A percentile compares a stretch with the other conserved stretches of the same genome.
Conservation (phyloP, 805 yeast species). For the Metschnikowia noctiluminum region DNA sequence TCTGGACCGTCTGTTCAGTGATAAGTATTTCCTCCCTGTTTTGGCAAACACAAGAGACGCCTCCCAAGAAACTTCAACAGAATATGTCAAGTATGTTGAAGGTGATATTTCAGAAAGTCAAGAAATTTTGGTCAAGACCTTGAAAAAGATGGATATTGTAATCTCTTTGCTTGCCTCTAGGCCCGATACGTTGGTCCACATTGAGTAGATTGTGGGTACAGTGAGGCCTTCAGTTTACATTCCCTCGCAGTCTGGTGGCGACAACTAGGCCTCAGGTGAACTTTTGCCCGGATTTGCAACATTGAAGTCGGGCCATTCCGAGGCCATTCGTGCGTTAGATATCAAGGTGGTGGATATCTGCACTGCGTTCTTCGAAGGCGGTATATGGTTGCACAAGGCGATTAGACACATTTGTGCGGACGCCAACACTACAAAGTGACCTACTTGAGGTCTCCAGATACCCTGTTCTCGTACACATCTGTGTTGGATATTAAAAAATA, state of each 20-base stretch:
- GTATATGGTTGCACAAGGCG: constrained; percentile 13
- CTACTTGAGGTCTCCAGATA: constrained; percentile 39
- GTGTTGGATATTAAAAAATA: constrained; percentile 42
- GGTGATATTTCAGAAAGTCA: constrained; percentile 26
- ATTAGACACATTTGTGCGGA: constrained; percentile 38
- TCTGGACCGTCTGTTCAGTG: constrained; percentile 38
- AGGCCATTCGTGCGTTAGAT: constrained; percentile 40
- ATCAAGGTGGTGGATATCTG: constrained; percentile 46
- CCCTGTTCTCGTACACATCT: constrained; percentile 14
- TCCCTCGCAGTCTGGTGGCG: constrained; percentile 37
- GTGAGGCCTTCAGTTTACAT: constrained; percentile 46
- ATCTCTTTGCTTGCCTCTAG: constrained; percentile 40
- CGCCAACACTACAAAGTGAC: constrained; percentile 29
- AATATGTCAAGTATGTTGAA: constrained; percentile 36
- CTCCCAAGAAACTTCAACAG: constrained; percentile 30
- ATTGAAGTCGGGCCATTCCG: constrained; percentile 35
- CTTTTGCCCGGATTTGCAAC: constrained; percentile 34
- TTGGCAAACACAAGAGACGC: constrained; percentile 48
- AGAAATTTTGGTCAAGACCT: constrained; percentile 26
- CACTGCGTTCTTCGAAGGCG: constrained; percentile 38
- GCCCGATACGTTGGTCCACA: constrained; percentile 28
- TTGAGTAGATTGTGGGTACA: constrained; percentile 37
- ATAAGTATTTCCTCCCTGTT: constrained; percentile 46
- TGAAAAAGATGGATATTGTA: constrained; percentile 50
- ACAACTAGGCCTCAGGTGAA: constrained; percentile 27